Base-by-base conservation (phyloP, 495 filamentous ascomycete genomes). In the Aspergillus ellipticus region DNA sequence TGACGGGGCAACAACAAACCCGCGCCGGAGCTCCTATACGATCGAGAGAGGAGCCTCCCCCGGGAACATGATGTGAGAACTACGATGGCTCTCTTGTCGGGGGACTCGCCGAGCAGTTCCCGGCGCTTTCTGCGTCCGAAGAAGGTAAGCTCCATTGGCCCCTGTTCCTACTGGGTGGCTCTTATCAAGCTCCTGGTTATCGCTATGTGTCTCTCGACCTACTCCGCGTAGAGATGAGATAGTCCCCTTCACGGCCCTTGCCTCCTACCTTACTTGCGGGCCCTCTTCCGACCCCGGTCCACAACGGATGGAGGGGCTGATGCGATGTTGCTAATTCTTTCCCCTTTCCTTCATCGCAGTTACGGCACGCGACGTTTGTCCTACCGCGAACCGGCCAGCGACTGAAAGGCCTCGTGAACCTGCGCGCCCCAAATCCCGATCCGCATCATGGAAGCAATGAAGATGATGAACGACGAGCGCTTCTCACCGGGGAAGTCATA, bases 311-410 rank as follows among this genome's bases (percentile, higher is more conserved):
- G n/a, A n/a, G n/a, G n/a, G n/a, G n/a, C n/a, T n/a, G n/a, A n/a
- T n/a, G n/a, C n/a, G n/a, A 35, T 43, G 19, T 43, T 20, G 13
- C 11, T 46, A 31, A 54, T 56, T 10, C 55, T 37, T 5, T 37
- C 37, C 4, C 24, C 24, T 28, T 28, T 28, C 24, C 24, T n/a
- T 33, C 5, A 5, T n/a, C 16, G 10, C 24, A 82, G 79, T 68
- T 81, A 24, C 79, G 79, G 42, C 71, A 82, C 51, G 79, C 79
- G 29, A 80, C 79, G 16, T 75, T 82, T 47, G 74, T 84, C 51
- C 68, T 84, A 24, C 81, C 55, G 21, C 70, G 49, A 59, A 81
- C 79, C 24, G 81, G 81, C 11, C 75, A 81, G 61, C 78, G 81
- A 31, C 58, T 83, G 21, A 80, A 73, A 66, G 70, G 78, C 52